A percentile compares a stretch with the other conserved stretches of the same genome.
Conservation (phyloP, 495 filamentous ascomycete species). For the Tuber magnatum region DNA sequence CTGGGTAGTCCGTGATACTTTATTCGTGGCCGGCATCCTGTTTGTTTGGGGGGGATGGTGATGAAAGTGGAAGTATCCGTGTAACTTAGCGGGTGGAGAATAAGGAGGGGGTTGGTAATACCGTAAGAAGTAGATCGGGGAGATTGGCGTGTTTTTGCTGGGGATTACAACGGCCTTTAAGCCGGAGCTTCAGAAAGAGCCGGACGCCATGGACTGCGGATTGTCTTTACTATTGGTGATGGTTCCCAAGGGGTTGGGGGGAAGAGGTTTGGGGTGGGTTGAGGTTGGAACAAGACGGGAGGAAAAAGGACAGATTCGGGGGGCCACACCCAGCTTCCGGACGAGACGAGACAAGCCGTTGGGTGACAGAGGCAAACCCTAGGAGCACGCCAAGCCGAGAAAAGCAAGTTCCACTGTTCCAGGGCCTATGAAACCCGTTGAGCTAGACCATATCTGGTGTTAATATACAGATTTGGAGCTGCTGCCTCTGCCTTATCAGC, state of each 20-base stretch:
- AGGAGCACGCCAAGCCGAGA: neutral
- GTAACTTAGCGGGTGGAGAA: constrained; percentile 9
- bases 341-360: constrained; percentile 5
- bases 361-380: neutral
- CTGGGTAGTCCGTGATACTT: constrained; percentile 30
- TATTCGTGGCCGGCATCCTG: constrained; percentile 27
- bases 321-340: neutral
- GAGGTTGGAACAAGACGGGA: constrained; percentile 1
- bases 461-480: neutral
- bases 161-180: constrained; percentile 36
- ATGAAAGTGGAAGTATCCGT: constrained; percentile 10
- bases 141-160: constrained; percentile 17
- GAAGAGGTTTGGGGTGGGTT: constrained; percentile 13
- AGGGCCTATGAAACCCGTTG: neutral
- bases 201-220: constrained; percentile 33
- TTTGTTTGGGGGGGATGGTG: constrained; percentile 9
- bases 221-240: constrained; percentile 18
- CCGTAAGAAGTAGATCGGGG: constrained; percentile 12
- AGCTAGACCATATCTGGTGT: neutral
- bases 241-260: constrained; percentile 8
- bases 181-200: constrained; percentile 39
- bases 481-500: neutral
- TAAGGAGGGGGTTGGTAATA: constrained; percentile 2
- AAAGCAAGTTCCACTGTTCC: neutral
- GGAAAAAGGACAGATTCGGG: neutral